A percentile compares a stretch with the other conserved stretches of the same genome.
Conservation (phyloP, 441 rosid genomes). For the Mallotus repandus region DNA sequence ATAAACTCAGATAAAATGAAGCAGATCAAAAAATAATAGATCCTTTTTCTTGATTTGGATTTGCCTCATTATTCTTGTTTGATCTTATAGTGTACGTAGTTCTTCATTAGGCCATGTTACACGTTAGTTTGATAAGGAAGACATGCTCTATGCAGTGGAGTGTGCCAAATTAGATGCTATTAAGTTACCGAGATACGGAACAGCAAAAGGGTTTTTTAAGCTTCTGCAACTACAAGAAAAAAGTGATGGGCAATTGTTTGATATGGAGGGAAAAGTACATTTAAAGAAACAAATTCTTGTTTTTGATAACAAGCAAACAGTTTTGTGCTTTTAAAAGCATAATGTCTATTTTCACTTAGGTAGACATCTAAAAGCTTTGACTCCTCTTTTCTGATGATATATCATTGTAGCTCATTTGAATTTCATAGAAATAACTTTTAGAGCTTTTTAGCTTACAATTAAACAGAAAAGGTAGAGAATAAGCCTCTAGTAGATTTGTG, state of each 20-base stretch:
- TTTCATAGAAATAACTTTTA: not conserved
- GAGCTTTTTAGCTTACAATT: not conserved
- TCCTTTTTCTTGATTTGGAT: not conserved
- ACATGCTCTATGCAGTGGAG: not conserved
- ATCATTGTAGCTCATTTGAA: not conserved
- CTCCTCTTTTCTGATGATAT: not conserved
- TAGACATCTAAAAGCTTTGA: not conserved
- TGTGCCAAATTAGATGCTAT: not conserved
- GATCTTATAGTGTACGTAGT: not conserved
- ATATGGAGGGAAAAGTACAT: no score
- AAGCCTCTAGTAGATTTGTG: not conserved
- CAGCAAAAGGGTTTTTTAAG: no score
- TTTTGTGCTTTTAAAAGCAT: not conserved
- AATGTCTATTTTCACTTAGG: not conserved
- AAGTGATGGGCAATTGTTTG: no score
- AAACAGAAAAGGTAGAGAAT: not conserved
- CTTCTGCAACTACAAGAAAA: no score
- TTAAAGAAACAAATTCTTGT: not conserved
- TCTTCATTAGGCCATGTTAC: not conserved
- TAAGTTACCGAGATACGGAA: not conserved
- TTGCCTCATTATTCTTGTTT: not conserved
- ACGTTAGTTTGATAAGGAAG: not conserved
- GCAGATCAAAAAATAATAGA: not conserved
- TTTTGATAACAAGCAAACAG: not conserved
- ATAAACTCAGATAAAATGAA: not conserved